Base-by-base conservation (phyloP, 2,329 filamentous ascomycete genomes). In the Trichoderma sp. region DNA sequence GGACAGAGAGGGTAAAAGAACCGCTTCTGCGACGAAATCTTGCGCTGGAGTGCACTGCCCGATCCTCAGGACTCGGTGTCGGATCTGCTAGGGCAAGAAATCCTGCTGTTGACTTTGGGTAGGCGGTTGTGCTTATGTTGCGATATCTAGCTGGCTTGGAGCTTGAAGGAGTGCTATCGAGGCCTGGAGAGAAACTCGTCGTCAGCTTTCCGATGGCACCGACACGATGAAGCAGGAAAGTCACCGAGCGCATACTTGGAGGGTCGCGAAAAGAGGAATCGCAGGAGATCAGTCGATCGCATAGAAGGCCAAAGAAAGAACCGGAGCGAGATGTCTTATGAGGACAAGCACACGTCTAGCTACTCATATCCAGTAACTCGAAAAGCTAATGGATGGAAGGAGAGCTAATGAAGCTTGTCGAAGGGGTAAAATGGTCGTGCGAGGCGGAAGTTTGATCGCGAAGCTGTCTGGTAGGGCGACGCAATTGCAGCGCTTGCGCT, bases 271-370 rank as follows among this genome's bases (percentile, higher is more conserved):
- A 92, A 96, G 74, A 97, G 88, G 83, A 96, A 95, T 82, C 92
- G 91, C 77, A 96, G 87, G 76, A 96, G 88, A 81, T 96, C 91
- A 82, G 89, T 90, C 79, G 86, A 89, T 90, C 88, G 93, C 93
- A 97, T 97, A 89, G 88, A 91, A 87, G 79, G 81, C 76, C 74
- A 72, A 67, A 67, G 65, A 66, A 70, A 68, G 68, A 70, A 68
- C 63, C 67, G 66, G 67, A 55, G 68, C 60, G 54, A 65, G 19
- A 67, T 67, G 68, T 70, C 70, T 70, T 71, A 70, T 67, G 68
- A 62, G 70, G 69, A 70, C 63, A 59, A 67, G 66, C 66, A 54
- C 70, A 30, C 67, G 71, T 71, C 72, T 69, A 66, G 52, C 14
- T 60, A 34, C 61, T 64, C 65, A 66, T 66, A 56, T 64, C 65